Evolutionary conservation across 164 flowering plant species (phyloP), one percentile per base, ranked within the genome.

Genomic region (Liquidambar formosana): DNA sequence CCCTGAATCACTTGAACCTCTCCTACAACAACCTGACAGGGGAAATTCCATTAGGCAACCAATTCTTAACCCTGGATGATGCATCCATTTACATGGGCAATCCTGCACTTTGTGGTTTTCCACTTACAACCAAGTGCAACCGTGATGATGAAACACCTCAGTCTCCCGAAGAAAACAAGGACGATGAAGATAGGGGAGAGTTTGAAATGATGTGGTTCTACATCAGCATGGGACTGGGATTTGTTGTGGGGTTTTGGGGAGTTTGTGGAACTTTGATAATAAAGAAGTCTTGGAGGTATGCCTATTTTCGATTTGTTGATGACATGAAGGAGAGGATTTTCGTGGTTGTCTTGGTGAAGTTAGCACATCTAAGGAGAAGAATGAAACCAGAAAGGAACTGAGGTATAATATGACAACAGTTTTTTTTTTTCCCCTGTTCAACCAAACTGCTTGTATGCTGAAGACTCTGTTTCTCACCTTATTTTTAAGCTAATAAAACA

Each of bases 1-100:
- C 27, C 21, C 21, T 60, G 13, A 60, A 16, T 60, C 23, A 60
- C 15, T 38, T 60, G 43, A 25, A 60, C 44, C 19, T 60, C 16
- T 60, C 63, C 1, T 38, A 27, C 13, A 60, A 60, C 18, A 60
- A 33, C 14, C 21, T 60, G 43, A 27, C 63, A 1, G 63, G 63
- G 44, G 22, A 13, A 38, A 60, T 60, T 26, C 63, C 63, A 60
- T 27, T 44, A 16, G 27, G 63, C 63, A 60, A 4, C 26, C 63
- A 60, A n/a, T 38, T 60, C 26, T 9, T 8, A 27, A 33, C 61
- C 2, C 53, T 49, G 4, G n/a, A 49, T 49, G 53, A 18, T 12
- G 18, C 53, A 49, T 49, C 53, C 16, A 49, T 49, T 15, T 49
- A 49, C 53, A 15, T 6, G 53, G 53, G n/a, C 4, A 49, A 49